Percentiles rank a stretch among this genome's conserved stretches.
Evolutionary conservation across 768 basidiomycete species (phyloP).

Genomic region (Neoboletus subvelutipes): DNA sequence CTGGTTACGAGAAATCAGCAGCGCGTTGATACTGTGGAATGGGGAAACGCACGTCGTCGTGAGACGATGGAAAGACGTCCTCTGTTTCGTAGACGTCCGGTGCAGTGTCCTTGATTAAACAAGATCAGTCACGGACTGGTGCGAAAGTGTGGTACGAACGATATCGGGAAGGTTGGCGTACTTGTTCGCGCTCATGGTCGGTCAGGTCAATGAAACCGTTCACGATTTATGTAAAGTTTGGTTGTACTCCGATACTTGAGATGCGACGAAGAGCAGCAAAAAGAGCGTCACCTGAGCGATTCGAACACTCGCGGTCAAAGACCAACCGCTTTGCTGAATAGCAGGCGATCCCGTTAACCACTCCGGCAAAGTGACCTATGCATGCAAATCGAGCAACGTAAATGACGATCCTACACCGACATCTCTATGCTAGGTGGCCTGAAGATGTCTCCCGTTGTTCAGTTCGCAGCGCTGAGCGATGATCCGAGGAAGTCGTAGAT

Average conservation of each 20-base stretch:
- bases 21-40: neutral
- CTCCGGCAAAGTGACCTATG: slow-evolving; percentile 84
- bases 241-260: neutral
- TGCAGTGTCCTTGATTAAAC: slow-evolving; percentile 68
- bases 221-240: neutral
- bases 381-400: fast-evolving
- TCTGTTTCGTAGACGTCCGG: slow-evolving; percentile 93
- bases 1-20: slow-evolving; percentile 34
- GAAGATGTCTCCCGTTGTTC: no score
- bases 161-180: slow-evolving; percentile 93
- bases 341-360: slow-evolving; percentile 89
- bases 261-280: slow-evolving; percentile 28
- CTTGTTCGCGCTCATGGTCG: slow-evolving; percentile 64
- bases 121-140: neutral
- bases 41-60: slow-evolving; percentile 46
- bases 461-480: no score
- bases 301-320: slow-evolving; percentile 63
- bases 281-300: no score
- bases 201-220: neutral
- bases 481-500: no score
- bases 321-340: slow-evolving; percentile 53
- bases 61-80: slow-evolving; percentile 60
- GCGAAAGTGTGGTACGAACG: slow-evolving; percentile 44
- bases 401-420: neutral
- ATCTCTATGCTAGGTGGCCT: no score